phyloP scores from a whole-genome alignment of 1,284 basidiomycete genomes.

The Tilletia caries region DNA sequence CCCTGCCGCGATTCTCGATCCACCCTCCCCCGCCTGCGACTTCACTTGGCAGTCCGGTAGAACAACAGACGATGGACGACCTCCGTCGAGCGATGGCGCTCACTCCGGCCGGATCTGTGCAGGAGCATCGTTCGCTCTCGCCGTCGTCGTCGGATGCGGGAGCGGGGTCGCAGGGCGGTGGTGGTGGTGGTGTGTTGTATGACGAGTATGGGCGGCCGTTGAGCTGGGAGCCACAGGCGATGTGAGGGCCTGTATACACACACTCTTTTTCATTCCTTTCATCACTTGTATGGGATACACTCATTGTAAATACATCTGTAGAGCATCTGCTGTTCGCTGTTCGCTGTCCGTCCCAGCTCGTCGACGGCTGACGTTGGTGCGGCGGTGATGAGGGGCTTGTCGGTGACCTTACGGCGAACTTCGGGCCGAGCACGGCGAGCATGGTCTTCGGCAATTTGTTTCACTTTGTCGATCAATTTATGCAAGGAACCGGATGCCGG shows the following conservation, averaged over 20 bases:
- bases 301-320: no score
- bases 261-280: neutral
- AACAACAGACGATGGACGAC: constrained; percentile 1
- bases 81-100: constrained; percentile 4
- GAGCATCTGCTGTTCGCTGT: no score
- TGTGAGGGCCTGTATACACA: neutral
- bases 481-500: no score
- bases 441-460: no score
- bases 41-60: no score
- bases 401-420: no score
- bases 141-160: neutral
- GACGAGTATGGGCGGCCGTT: constrained; percentile 1
- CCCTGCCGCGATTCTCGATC: neutral
- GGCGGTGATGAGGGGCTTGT: no score
- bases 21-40: neutral
- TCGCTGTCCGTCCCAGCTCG: no score
- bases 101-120: constrained; percentile 4
- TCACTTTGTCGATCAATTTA: no score
- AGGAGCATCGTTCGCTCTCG: neutral
- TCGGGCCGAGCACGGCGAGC: no score
- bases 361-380: no score
- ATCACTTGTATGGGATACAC: neutral
- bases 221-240: constrained; percentile 13
- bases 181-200: neutral
- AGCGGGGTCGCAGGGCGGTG: neutral